phyloP scores from a whole-genome alignment of 2,329 filamentous ascomycete genomes.

The Phialemoniopsis sp. region DNA sequence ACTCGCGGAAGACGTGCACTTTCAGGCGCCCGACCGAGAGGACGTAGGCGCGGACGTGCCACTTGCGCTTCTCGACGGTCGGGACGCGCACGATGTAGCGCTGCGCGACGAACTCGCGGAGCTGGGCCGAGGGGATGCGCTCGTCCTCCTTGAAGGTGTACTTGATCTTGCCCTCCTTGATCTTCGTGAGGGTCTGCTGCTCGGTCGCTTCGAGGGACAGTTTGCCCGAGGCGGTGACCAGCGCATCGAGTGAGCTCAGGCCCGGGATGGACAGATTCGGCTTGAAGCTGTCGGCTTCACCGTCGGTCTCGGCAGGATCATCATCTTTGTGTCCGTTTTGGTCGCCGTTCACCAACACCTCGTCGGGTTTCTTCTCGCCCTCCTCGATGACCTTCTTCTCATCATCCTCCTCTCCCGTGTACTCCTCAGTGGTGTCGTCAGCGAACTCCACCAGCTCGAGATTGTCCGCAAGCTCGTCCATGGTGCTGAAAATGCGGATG shows the following conservation, averaged over 20 bases:
- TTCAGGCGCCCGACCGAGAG: slow-evolving; percentile 29
- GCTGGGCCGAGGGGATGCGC: slow-evolving; percentile 28
- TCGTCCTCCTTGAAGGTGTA: slow-evolving; percentile 22
- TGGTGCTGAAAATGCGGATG: slow-evolving; percentile 31
- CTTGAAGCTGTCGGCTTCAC: slow-evolving; percentile 6
- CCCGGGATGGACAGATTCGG: slow-evolving; percentile 19
- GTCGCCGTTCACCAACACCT: too few relatives aligned
- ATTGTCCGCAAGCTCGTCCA: slow-evolving; percentile 26
- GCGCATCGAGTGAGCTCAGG: slow-evolving; percentile 19
- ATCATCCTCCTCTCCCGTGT: slow-evolving; percentile 11
- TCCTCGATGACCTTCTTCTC: slow-evolving; percentile 2
- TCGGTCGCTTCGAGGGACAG: slow-evolving; percentile 7
- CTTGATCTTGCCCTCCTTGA: slow-evolving; percentile 7
- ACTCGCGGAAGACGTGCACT: slow-evolving; percentile 29
- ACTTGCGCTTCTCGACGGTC: slow-evolving; percentile 24
- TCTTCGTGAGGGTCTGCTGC: not conserved
- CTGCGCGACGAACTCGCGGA: slow-evolving; percentile 32
- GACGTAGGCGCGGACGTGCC: slow-evolving; percentile 30
- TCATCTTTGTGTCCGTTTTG: too few relatives aligned
- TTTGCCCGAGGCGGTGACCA: slow-evolving; percentile 21
- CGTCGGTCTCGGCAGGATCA: too few relatives aligned
- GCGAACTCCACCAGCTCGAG: slow-evolving; percentile 29
- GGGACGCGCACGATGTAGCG: slow-evolving; percentile 27
- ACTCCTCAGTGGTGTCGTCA: slow-evolving; percentile 18
- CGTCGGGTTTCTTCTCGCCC: too few relatives aligned